Base-by-base conservation (phyloP, 1,284 basidiomycete species). In the Cryptococcus sp. region DNA sequence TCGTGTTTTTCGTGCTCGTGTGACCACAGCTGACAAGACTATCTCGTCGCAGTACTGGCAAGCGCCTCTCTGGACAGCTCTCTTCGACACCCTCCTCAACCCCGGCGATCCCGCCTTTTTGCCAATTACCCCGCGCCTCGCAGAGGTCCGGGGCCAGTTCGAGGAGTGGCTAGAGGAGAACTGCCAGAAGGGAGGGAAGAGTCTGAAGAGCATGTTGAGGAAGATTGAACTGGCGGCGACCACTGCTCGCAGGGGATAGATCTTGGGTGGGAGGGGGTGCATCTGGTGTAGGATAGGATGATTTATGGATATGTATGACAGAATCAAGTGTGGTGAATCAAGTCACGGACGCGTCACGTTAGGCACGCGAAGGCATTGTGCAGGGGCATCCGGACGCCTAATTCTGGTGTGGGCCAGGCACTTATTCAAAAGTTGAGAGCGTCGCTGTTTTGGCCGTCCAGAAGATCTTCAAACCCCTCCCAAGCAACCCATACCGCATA, bases 61-160 rank as follows among this genome's bases (percentile, higher is more conserved):
- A 78, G 82, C 81, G 40, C 87, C 89, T 16, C 76, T 97, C 18
- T 96, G 96, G 92, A 86, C 79, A 37, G 76, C 82, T 51, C 73
- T 98, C 42, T 98, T 99, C 72, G 88, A 95, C 63, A 65, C 87
- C 28, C 78, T 97, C 57, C 84, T 99, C 56, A 98, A 98, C 74
- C 87, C 93, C 0, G 78, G 79, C 2, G 83, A 84, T 50, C 81
- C 83, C 11, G 28, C 28, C 5, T 70, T 79, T 24, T 72, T 93
- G 49, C 91, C 93, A 0, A 79, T 95, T 38, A 84, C 82, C 40
- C 80, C 84, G 43, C 85, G 88, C 73, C 74, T 98, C 44, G 81
- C 73, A 0, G 77, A 62, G 15, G 67, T 97, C 20, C 80, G 93
- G 59, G 75, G 64, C 33, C 86, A 91, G 70, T 92, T 99, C 87